phyloP scores from a whole-genome alignment of 2,329 filamentous ascomycete species.

The Botrytis deweyae region DNA sequence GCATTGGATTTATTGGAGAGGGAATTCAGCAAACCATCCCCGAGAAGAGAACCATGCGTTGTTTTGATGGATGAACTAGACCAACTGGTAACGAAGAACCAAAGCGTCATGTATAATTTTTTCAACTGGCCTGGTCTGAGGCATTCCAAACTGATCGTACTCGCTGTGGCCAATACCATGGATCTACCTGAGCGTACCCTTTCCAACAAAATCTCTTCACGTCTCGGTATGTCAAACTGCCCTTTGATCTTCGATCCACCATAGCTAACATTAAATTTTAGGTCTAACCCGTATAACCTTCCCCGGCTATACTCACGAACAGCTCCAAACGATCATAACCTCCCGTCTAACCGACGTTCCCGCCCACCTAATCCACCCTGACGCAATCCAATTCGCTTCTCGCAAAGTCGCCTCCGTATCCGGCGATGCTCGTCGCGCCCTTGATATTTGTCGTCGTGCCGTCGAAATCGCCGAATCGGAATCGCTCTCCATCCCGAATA shows the following conservation, averaged over 20 bases:
- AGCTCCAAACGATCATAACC: conserved; percentile 95
- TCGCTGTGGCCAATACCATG: conserved; percentile 99
- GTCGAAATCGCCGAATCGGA: conserved; percentile 92
- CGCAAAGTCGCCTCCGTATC: conserved; percentile 96
- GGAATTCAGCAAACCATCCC: conserved; percentile 89
- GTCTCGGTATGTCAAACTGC: conserved; percentile 51
- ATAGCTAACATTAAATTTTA: conserved; percentile 32
- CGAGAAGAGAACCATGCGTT: conserved; percentile 88
- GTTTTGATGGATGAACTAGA: conserved; percentile 98
- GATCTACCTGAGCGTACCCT: conserved; percentile 93
- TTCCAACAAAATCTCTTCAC: conserved; percentile 97
- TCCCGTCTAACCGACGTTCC: conserved; percentile 88
- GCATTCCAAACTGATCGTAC: conserved; percentile 89
- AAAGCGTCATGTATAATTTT: conserved; percentile 99
- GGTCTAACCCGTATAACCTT: conserved; percentile 93
- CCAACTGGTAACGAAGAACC: conserved; percentile 95
- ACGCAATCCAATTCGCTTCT: conserved; percentile 94
- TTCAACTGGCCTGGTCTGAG: conserved; percentile 97
- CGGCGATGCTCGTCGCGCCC: conserved; percentile 84
- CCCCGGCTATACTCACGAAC: conserved; percentile 93
- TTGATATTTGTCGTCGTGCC: conserved; percentile 92
- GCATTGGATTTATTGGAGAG: conserved; percentile 86
- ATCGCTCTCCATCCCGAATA: conserved; percentile 48
- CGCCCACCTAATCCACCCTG: conserved; percentile 84
- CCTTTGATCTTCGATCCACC: not conserved